Evolutionary conservation across 2,329 filamentous ascomycete genomes (phyloP).

Genomic region (Dendrostoma leiphaemia): DNA sequence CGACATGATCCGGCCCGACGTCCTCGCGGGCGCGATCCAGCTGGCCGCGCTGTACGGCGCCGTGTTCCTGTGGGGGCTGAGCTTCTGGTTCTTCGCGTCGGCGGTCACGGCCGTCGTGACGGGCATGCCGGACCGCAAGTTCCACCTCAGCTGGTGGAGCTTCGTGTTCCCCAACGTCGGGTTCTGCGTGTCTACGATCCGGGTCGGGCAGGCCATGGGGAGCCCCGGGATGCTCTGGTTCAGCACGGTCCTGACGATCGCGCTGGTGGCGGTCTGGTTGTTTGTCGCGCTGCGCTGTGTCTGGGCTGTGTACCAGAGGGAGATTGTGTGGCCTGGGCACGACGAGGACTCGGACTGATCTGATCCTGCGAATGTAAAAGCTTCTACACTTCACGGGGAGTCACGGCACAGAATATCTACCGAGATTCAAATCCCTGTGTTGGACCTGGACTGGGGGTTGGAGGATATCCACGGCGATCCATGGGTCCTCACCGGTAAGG

Average conservation of each 20-base stretch:
- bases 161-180: conserved; percentile 67
- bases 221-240: conserved; percentile 53
- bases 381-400: too few relatives aligned
- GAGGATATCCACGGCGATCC: too few relatives aligned
- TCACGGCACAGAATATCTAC: too few relatives aligned
- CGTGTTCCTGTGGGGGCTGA: conserved; percentile 64
- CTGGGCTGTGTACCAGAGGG: conserved; percentile 45
- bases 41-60: conserved; percentile 37
- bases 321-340: conserved; percentile 58
- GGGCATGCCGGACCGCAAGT: conserved; percentile 32
- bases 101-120: conserved; percentile 42
- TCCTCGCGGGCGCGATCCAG: conserved; percentile 22
- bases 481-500: too few relatives aligned
- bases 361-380: too few relatives aligned
- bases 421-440: too few relatives aligned
- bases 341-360: conserved; percentile 48
- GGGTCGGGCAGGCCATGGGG: conserved; percentile 50
- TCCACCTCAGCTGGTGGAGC: conserved; percentile 56
- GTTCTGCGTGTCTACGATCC: conserved; percentile 58
- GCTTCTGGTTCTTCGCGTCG: conserved; percentile 56
- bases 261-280: conserved; percentile 54
- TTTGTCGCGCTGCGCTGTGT: conserved; percentile 48
- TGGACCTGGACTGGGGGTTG: too few relatives aligned
- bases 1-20: conserved; percentile 11
- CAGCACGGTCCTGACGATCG: conserved; percentile 53